Percentiles rank a stretch among this genome's conserved stretches.
These are phyloP conservation scores for Cladosporium velox DNA, from an alignment of 2,329 filamentous ascomycete species.

Conservation along the genomic window DNA sequence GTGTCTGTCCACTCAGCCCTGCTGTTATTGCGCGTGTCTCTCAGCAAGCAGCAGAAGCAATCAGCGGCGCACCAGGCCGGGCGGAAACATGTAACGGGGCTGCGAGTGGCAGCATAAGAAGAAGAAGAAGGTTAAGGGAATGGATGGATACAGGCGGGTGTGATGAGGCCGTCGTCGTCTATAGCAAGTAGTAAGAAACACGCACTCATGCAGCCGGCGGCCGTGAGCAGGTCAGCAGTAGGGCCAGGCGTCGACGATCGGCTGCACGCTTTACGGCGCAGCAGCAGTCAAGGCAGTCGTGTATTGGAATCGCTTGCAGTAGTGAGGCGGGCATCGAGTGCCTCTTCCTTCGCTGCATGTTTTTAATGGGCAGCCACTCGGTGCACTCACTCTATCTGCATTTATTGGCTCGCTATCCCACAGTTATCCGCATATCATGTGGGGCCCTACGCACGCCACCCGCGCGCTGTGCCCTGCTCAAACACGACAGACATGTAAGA, in stretches of 20 bases:
- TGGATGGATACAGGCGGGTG: neutral
- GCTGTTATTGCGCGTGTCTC: constrained; percentile 3
- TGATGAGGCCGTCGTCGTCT: neutral
- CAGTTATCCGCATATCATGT: neutral
- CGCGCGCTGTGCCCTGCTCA: neutral
- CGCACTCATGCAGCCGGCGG: neutral
- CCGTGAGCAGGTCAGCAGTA: constrained; percentile 1
- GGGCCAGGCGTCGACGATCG: constrained; percentile 1
- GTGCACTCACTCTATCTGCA: neutral
- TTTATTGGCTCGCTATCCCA: neutral
- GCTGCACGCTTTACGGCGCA: neutral
- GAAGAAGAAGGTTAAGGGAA: neutral
- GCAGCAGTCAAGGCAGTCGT: neutral
- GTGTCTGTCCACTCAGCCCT: constrained; percentile 11
- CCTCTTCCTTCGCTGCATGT: constrained; percentile 2
- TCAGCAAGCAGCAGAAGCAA: neutral
- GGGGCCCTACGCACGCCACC: neutral
- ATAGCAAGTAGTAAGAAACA: neutral
- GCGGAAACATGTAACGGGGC: neutral
- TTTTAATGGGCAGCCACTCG: constrained; percentile 1
- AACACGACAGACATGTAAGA: neutral
- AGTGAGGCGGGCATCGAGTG: neutral
- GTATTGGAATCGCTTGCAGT: neutral
- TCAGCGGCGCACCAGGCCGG: constrained; percentile 1
- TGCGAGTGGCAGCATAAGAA: neutral